Conservation (phyloP, 331 rosid species). For the Acacia concinna region DNA sequence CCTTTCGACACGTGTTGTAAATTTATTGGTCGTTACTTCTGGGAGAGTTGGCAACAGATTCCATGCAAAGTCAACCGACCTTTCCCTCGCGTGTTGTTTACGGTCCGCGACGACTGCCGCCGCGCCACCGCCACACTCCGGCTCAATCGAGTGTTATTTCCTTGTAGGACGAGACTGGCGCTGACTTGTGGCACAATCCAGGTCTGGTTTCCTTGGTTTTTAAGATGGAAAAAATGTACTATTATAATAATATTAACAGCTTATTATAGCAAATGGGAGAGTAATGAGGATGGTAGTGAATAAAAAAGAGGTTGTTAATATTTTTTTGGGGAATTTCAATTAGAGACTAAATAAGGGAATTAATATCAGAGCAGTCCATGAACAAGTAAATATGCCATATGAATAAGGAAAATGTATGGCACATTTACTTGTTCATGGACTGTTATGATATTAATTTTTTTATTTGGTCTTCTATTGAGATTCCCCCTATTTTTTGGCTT, state of each 20-base stretch:
- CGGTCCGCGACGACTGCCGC: not conserved
- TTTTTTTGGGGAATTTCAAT: no score
- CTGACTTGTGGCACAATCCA: not conserved
- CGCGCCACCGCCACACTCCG: not conserved
- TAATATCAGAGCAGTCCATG: no score
- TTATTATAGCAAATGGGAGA: no score
- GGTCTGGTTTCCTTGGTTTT: not conserved
- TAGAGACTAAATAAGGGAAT: no score
- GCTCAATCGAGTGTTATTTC: not conserved
- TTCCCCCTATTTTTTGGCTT: no score
- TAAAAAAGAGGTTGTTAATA: no score
- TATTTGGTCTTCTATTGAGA: no score
- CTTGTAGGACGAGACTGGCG: not conserved
- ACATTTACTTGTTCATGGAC: no score
- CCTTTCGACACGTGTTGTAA: constrained; percentile 14
- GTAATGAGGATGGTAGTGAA: no score
- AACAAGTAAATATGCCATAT: no score
- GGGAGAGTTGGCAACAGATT: not conserved
- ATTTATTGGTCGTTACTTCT: constrained; percentile 5
- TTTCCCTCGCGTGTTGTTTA: constrained; percentile 30
- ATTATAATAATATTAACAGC: not conserved
- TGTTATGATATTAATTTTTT: no score
- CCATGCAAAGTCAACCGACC: constrained; percentile 42
- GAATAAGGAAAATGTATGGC: no score
- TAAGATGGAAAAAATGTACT: not conserved